Evolutionary conservation across 1,284 basidiomycete species (phyloP).

Genomic region (Cutaneotrichosporon dermatis): DNA sequence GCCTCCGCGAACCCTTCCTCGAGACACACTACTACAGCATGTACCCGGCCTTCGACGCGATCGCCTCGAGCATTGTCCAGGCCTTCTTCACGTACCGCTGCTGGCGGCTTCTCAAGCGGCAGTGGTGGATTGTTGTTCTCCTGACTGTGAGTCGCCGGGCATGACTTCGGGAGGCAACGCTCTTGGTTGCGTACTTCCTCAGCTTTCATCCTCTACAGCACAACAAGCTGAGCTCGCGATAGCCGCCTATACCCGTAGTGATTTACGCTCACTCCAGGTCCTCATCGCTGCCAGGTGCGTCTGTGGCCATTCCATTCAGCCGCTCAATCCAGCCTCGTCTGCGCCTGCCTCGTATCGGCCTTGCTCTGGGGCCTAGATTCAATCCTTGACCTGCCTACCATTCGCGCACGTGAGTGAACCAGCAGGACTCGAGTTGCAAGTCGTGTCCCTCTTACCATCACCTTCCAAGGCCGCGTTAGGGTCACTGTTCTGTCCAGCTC

Average conservation of each 20-base stretch:
- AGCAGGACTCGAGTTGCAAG: too few relatives aligned
- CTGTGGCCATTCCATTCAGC: background rate
- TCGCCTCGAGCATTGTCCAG: slow-evolving; percentile 19
- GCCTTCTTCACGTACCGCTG: slow-evolving; percentile 35
- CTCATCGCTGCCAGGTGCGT: background rate
- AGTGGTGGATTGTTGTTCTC: slow-evolving; percentile 21
- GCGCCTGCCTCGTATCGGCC: background rate
- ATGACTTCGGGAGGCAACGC: too few relatives aligned
- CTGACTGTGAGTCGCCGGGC: slow-evolving; percentile 19
- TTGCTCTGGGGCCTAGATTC: background rate
- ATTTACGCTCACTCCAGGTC: background rate
- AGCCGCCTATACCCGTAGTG: too few relatives aligned
- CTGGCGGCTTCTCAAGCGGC: slow-evolving; percentile 25
- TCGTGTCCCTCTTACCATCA: too few relatives aligned
- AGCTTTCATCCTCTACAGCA: too few relatives aligned
- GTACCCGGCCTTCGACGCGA: slow-evolving; percentile 21
- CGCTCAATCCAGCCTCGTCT: background rate
- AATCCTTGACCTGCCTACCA: background rate
- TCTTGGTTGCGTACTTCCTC: too few relatives aligned
- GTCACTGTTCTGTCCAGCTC: too few relatives aligned
- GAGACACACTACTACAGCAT: slow-evolving; percentile 4
- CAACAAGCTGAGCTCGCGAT: too few relatives aligned
- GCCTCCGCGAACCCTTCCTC: background rate
- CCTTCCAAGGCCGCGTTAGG: too few relatives aligned
- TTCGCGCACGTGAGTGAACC: slow-evolving; percentile 1